These are phyloP conservation scores for Ogataea degrootiae DNA, from an alignment of 805 yeast genomes.

Conservation along the genomic window DNA sequence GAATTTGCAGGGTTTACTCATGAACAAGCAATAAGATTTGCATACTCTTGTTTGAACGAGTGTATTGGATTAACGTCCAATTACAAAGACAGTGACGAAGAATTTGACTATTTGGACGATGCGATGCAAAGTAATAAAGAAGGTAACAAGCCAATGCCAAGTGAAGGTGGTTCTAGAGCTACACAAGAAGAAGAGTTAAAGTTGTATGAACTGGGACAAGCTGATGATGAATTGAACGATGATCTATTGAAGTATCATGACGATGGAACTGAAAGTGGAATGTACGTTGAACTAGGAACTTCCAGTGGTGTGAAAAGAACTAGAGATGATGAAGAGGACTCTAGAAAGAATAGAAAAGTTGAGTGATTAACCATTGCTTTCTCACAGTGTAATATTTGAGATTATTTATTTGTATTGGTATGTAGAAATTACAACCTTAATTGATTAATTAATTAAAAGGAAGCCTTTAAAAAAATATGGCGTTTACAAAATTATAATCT, in stretches of 20 bases:
- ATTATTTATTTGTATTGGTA: not conserved
- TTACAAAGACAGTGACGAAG: constrained; percentile 12
- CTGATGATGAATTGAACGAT: constrained; percentile 24
- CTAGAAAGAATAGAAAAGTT: constrained; percentile 4
- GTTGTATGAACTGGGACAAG: constrained; percentile 24
- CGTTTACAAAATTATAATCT: too few relatives aligned
- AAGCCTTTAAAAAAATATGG: too few relatives aligned
- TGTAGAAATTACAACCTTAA: too few relatives aligned
- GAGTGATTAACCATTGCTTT: constrained; percentile 8
- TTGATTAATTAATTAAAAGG: not conserved
- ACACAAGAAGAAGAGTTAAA: constrained; percentile 14
- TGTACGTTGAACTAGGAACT: constrained; percentile 24
- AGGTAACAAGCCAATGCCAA: not conserved
- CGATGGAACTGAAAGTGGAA: constrained; percentile 19
- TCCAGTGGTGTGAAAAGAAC: constrained; percentile 19
- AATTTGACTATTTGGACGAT: constrained; percentile 1
- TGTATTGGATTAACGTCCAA: constrained; percentile 17
- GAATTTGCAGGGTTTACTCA: constrained; percentile 13
- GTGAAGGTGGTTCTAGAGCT: not conserved
- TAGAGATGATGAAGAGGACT: constrained; percentile 10
- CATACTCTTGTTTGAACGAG: constrained; percentile 17
- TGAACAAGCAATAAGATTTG: constrained; percentile 15
- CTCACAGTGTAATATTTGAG: not conserved
- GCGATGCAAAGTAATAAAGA: not conserved
- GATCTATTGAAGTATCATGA: constrained; percentile 9